Conservation (phyloP, 768 basidiomycete genomes). For the Lactifluus rugatus region DNA sequence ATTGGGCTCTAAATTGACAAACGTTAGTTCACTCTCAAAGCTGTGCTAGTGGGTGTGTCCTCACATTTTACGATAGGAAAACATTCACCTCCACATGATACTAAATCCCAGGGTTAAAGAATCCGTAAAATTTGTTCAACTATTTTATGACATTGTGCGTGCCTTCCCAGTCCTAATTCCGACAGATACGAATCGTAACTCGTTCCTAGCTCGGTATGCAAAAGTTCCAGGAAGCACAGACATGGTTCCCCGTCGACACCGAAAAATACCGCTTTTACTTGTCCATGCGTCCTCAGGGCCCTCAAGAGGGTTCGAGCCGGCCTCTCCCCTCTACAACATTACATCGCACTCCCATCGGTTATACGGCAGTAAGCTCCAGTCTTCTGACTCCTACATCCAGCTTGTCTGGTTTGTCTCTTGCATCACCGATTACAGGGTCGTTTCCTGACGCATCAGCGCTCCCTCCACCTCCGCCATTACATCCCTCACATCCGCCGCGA, state of each 20-base stretch:
- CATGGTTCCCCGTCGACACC: slow-evolving; percentile 14
- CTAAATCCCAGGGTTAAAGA: slow-evolving; percentile 12
- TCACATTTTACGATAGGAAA: slow-evolving; percentile 14
- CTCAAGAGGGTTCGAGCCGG: background rate
- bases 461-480: background rate
- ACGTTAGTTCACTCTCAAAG: slow-evolving; percentile 11
- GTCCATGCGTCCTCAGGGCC: slow-evolving; percentile 7
- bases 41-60: slow-evolving; percentile 2
- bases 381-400: slow-evolving; percentile 2
- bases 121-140: slow-evolving; percentile 1
- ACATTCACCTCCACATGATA: slow-evolving; percentile 21
- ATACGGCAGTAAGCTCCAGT: slow-evolving; percentile 13
- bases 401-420: slow-evolving; percentile 14
- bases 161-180: background rate
- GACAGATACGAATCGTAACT: background rate
- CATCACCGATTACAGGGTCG: slow-evolving; percentile 8
- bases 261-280: slow-evolving; percentile 14
- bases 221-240: slow-evolving; percentile 1
- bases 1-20: slow-evolving; percentile 10
- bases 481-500: slow-evolving; percentile 6
- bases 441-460: background rate
- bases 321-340: background rate
- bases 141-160: slow-evolving; percentile 18
- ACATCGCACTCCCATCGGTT: background rate
- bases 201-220: slow-evolving; percentile 12